Evolutionary conservation across 2,329 filamentous ascomycete species (phyloP), one percentile per base, ranked within the genome.

Genomic region (Pseudogymnoascus destructans): DNA sequence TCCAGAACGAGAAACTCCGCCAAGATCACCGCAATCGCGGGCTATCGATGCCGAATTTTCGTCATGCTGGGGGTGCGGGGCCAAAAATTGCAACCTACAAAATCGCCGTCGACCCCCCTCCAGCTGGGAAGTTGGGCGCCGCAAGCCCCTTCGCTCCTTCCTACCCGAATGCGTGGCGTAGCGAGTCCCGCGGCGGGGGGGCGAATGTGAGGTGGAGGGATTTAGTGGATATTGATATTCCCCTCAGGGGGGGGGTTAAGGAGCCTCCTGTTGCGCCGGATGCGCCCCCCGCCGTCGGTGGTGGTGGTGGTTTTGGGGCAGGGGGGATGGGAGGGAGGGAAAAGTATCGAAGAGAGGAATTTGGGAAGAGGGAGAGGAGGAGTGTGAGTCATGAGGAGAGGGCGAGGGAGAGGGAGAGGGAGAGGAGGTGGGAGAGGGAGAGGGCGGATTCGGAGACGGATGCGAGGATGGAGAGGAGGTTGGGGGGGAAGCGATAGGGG

Each of bases 101-200:
- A 13, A 57, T 36, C 27, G 27, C 55, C 11, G 56, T 58, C 4
- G 56, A 46, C 4, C 36, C 56, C 2, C 15, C 33, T 5, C 17
- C 36, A 4, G 2, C n/a, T 15, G 33, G 8, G 6, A 36, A 36
- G 5, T 13, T 36, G 1, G 66, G 67, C 32, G 11, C 11, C 32
- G 35, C 3, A 3, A 1, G 68, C 54, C 58, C 69, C 3, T 66
- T 64, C 8, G 61, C 67, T 3, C 67, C 66, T 0, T 69, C 69
- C 23, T 27, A 68, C 30, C 36, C 63, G 69, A 4, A 72, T 75
- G 6, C 64, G 71, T 59, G 73, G 73, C 13, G 67, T 72, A 6
- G 72, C 10, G 73, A 36, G 67, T 72, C 9, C 73, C 75, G 23
- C 67, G 71, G 7, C 72, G 71, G 17, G 57, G 62, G 8, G 61